Conservation (phyloP, 1,139 yeast genomes). For the Pichiaceae sp. region DNA sequence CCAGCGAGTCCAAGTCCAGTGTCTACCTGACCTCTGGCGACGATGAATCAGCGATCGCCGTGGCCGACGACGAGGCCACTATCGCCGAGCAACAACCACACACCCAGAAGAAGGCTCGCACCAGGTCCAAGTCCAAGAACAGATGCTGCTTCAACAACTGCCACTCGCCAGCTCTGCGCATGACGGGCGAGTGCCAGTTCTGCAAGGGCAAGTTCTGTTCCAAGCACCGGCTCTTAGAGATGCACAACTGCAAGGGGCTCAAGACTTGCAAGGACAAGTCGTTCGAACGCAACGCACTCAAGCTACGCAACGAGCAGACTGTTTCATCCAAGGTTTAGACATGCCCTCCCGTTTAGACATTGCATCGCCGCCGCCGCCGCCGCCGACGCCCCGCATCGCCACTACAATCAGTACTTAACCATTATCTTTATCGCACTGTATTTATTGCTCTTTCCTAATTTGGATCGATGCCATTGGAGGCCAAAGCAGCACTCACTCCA, state of each 20-base stretch:
- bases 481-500: constrained; percentile 32
- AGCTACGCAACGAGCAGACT: constrained; percentile 37
- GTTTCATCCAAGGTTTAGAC: constrained; percentile 32
- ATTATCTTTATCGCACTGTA: no score
- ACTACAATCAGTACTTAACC: no score
- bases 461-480: constrained; percentile 15
- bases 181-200: constrained; percentile 82
- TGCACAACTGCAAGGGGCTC: constrained; percentile 73
- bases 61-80: constrained; percentile 4
- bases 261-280: constrained; percentile 75
- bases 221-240: constrained; percentile 79
- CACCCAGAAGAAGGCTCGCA: constrained; percentile 20
- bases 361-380: no score
- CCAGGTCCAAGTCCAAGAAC: constrained; percentile 39
- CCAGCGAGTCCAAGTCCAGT: constrained; percentile 22
- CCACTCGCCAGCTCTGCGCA: constrained; percentile 60
- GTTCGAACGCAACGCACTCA: constrained; percentile 49
- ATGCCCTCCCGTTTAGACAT: no score
- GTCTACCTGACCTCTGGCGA: constrained; percentile 35
- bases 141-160: constrained; percentile 60
- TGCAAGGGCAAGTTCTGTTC: constrained; percentile 86
- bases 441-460: background rate
- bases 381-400: no score
- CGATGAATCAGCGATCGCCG: constrained; percentile 4
- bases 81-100: constrained; percentile 1